phyloP scores from a whole-genome alignment of 345 rosid species.

The Rhodamnia argentea region DNA sequence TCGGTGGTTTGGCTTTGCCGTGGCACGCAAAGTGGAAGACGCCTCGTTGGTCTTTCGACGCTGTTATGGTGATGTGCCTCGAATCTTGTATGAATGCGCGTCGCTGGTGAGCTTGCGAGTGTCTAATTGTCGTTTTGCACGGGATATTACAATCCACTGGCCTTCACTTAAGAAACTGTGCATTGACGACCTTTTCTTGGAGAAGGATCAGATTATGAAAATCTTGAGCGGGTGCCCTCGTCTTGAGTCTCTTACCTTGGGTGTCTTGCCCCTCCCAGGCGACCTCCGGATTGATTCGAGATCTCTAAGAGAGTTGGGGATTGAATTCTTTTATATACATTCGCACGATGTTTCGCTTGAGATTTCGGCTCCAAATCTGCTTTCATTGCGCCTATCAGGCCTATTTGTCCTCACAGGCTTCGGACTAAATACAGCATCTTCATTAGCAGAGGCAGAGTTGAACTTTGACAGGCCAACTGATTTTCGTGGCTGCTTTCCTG shows the following conservation, averaged over 20 bases:
- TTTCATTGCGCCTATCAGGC: neutral
- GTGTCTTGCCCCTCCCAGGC: accelerated
- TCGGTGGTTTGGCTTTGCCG: neutral
- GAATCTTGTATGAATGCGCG: neutral
- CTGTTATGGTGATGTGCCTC: too few relatives aligned
- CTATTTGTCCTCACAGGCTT: neutral
- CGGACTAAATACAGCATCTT: neutral
- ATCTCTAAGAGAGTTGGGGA: neutral
- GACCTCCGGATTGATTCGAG: neutral
- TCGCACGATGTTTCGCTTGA: too few relatives aligned
- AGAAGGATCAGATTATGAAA: neutral
- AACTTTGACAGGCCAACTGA: too few relatives aligned
- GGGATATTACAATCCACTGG: neutral
- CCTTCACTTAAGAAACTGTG: neutral
- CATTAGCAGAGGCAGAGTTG: neutral
- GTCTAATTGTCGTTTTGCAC: neutral
- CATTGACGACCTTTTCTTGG: neutral
- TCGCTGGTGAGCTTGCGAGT: neutral
- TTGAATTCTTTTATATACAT: too few relatives aligned
- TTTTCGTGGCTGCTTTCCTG: too few relatives aligned
- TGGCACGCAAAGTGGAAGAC: neutral
- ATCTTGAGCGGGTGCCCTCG: neutral
- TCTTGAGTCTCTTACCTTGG: neutral
- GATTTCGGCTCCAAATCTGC: neutral
- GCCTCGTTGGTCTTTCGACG: too few relatives aligned